Conservation (phyloP, 2,329 filamentous ascomycete species). For the Diplocarpon rosae region DNA sequence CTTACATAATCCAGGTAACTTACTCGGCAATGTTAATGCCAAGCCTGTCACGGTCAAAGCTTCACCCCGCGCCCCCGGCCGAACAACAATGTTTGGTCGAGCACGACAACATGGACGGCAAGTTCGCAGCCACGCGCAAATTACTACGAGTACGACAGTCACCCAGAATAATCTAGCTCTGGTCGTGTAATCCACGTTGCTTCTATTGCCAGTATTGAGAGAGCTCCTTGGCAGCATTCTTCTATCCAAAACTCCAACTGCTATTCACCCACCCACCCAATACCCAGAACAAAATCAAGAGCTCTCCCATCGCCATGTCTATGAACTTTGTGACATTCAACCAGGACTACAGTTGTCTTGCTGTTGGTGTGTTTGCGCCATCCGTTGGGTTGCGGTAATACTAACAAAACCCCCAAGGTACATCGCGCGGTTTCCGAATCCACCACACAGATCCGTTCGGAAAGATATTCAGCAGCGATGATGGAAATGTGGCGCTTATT, state of each 20-base stretch:
- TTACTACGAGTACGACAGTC: neutral
- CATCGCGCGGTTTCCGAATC: conserved; percentile 87
- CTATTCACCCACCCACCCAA: neutral
- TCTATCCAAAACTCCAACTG: too few species aligned
- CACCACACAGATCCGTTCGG: conserved; percentile 95
- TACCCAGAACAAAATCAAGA: neutral
- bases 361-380: conserved; percentile 58
- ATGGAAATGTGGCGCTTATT: conserved; percentile 89
- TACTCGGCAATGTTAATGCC: too few species aligned
- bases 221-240: too few species aligned
- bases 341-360: conserved; percentile 94
- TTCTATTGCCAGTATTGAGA: too few species aligned
- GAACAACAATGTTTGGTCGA: neutral
- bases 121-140: neutral
- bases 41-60: neutral
- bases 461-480: conserved; percentile 87
- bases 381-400: neutral
- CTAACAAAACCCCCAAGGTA: conserved; percentile 44
- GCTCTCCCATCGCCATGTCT: conserved; percentile 40
- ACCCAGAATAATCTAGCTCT: neutral
- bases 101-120: neutral
- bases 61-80: neutral
- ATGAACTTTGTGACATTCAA: conserved; percentile 99
- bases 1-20: too few species aligned
- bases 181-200: too few species aligned